Evolutionary conservation across 306 rosid species (phyloP), one percentile per base, ranked within the genome.

Genomic region (Crotalaria pallida): DNA sequence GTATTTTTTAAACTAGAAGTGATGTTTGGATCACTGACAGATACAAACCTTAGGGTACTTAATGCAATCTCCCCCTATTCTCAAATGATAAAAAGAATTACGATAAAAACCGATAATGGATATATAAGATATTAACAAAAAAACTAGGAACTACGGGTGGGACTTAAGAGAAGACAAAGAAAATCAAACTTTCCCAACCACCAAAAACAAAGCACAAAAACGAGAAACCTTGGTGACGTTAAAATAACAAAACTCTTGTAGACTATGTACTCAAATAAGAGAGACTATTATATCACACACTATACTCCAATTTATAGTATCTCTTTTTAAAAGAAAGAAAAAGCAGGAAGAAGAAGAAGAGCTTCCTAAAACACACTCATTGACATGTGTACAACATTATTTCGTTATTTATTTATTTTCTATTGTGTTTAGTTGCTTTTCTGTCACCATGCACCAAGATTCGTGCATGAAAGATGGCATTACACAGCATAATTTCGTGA

Each of bases 171-270:
- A 79, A 52, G 82, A 44, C n/a, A 61, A 81, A 63, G 77, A 79
- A 44, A 48, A 61, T 11, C 21, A 75, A 69, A 72, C 73, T 55
- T 26, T 34, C 21, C 59, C 84, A 53, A 78, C 60, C 71, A 73
- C 21, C 66, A 86, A 67, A 41, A 83, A 48, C 59, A 86, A 58
- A 75, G 69, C 78, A 81, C 78, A 84, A 17, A 79, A 52, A 16
- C 76, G 77, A 76, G 90, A 84, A 83, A 67, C 53, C 85, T 86
- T 90, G 97, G 85, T 91, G 24, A 47, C 70, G 74, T 53, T 53
- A 58, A 55, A 55, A 58, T 61, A 51, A 43, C 10, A 38, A 50
- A 12, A 26, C 49, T 71, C 56, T 33, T 53, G 45, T 17, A 27
- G 47, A 76, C 58, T 50, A 49, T 53, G 19, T 45, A 15, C 11